phyloP scores from a whole-genome alignment of 192 early-diverging fungal genomes.

The Pilaira anomala region DNA sequence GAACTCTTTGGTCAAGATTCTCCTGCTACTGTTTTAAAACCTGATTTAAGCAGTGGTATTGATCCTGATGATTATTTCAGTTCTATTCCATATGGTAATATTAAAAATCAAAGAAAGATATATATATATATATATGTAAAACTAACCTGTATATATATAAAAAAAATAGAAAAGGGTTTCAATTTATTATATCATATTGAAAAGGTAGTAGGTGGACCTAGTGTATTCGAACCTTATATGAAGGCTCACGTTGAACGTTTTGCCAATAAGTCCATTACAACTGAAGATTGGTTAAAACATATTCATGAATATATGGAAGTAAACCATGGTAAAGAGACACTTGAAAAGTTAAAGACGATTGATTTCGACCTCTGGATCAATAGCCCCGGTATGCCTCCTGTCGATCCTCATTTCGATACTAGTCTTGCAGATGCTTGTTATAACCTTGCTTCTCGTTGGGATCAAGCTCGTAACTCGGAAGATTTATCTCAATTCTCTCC shows the following conservation, averaged over 20 bases:
- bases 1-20: conserved; percentile 63
- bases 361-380: conserved; percentile 92
- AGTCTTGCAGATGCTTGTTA: conserved; percentile 77
- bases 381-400: conserved; percentile 84
- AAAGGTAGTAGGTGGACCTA: conserved; percentile 77
- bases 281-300: conserved; percentile 82
- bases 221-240: conserved; percentile 85
- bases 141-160: background rate
- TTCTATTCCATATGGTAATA: conserved; percentile 78
- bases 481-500: conserved; percentile 48
- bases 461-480: conserved; percentile 47
- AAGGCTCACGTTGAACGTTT: conserved; percentile 78
- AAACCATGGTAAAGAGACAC: conserved; percentile 61
- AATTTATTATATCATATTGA: conserved; percentile 92
- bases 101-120: background rate
- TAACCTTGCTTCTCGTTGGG: conserved; percentile 75
- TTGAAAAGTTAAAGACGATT: conserved; percentile 65
- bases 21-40: conserved; percentile 70
- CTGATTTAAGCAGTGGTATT: conserved; percentile 60
- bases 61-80: conserved; percentile 86
- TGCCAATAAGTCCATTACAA: conserved; percentile 83
- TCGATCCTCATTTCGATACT: conserved; percentile 79
- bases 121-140: background rate
- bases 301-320: conserved; percentile 78
- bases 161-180: conserved; percentile 82